Conservation (phyloP, 2,329 filamentous ascomycete species). For the Blastomyces silverae region DNA sequence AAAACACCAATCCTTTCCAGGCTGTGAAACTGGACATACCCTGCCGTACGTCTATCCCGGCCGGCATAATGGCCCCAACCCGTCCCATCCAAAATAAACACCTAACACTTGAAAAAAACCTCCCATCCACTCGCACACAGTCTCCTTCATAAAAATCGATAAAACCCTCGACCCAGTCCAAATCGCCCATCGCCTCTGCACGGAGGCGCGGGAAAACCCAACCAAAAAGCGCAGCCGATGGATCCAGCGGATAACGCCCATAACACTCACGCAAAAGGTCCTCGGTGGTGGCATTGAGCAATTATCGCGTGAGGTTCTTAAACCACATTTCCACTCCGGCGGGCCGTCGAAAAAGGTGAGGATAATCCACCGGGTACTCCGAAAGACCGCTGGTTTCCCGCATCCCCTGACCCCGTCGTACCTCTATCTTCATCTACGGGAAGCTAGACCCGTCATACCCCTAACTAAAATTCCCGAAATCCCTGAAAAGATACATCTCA, state of each 20-base stretch:
- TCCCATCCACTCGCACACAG: slow-evolving; percentile 29
- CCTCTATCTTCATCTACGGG: neutral
- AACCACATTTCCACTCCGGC: slow-evolving; percentile 53
- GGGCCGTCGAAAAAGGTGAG: slow-evolving; percentile 48
- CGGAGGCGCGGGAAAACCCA: slow-evolving; percentile 48
- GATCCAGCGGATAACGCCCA: slow-evolving; percentile 55
- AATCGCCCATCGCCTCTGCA: slow-evolving; percentile 54
- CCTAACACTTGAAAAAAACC: slow-evolving; percentile 16
- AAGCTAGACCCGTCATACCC: neutral
- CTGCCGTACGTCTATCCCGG: slow-evolving; percentile 30
- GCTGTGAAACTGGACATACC: slow-evolving; percentile 50
- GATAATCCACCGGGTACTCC: slow-evolving; percentile 19
- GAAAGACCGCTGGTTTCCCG: neutral
- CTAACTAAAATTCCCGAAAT: neutral
- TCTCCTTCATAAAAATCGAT: slow-evolving; percentile 53
- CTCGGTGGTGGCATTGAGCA: slow-evolving; percentile 52
- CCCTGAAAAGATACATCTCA: neutral
- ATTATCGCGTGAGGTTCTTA: slow-evolving; percentile 52
- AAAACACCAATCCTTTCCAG: slow-evolving; percentile 45
- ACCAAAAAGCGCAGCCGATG: slow-evolving; percentile 51
- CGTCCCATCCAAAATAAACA: slow-evolving; percentile 23
- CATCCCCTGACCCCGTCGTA: neutral
- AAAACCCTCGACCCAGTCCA: slow-evolving; percentile 53
- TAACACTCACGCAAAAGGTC: slow-evolving; percentile 53
- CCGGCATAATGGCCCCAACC: too few relatives aligned